phyloP scores from a whole-genome alignment of 345 rosid genomes.

The Moricandia moricandioides region DNA sequence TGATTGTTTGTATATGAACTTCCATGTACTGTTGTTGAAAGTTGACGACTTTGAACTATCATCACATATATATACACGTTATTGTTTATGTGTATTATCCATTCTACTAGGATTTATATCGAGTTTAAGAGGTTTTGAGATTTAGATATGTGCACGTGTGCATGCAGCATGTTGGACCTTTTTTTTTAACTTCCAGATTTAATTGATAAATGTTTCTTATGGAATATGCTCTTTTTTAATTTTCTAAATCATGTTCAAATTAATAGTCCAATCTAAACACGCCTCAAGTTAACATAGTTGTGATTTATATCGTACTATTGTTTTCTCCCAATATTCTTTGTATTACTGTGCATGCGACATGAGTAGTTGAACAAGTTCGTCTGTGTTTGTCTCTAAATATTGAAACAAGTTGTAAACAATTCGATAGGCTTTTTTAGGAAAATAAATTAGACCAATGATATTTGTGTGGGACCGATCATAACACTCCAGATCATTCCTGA shows the following conservation, averaged over 20 bases:
- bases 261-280: no score
- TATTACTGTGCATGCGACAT: neutral
- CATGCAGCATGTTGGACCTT: neutral
- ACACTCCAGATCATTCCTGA: neutral
- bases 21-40: no score
- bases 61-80: no score
- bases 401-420: slow-evolving; percentile 8
- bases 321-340: no score
- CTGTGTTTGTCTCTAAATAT: neutral
- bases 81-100: no score
- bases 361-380: neutral
- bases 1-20: no score
- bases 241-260: neutral
- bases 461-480: slow-evolving; percentile 9
- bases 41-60: no score
- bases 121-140: neutral
- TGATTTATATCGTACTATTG: no score
- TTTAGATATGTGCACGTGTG: neutral
- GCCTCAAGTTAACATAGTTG: no score
- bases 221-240: neutral
- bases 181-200: neutral
- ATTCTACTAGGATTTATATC: slow-evolving; percentile 1
- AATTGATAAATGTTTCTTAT: neutral
- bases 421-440: neutral
- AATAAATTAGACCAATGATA: neutral